A percentile compares a stretch with the other conserved stretches of the same genome.
phyloP scores from a whole-genome alignment of 2,329 filamentous ascomycete genomes.

The Aureobasidium sp. region DNA sequence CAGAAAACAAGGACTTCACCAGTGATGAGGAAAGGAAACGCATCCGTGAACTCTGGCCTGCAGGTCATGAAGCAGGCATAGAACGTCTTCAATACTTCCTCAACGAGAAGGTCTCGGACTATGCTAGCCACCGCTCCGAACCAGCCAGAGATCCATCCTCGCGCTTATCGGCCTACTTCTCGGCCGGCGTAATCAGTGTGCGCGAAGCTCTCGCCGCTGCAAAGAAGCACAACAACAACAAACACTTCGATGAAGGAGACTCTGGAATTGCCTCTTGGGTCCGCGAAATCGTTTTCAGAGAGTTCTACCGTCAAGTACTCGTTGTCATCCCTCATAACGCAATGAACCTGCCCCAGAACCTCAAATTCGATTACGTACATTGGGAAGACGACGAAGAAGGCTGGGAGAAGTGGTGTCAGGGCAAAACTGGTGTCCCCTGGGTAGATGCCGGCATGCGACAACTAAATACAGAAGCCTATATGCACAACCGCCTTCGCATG shows the following conservation, averaged over 20 bases:
- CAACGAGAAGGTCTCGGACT: conserved; percentile 28
- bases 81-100: conserved; percentile 37
- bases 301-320: conserved; percentile 45
- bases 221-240: conserved; percentile 36
- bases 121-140: conserved; percentile 37
- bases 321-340: conserved; percentile 41
- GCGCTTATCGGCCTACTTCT: conserved; percentile 40
- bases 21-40: conserved; percentile 33
- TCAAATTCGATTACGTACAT: conserved; percentile 46
- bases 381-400: conserved; percentile 47
- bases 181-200: conserved; percentile 39
- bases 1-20: conserved; percentile 36
- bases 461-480: conserved; percentile 42
- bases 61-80: conserved; percentile 37
- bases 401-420: conserved; percentile 44
- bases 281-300: conserved; percentile 46
- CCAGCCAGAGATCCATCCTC: conserved; percentile 37
- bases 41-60: conserved; percentile 40
- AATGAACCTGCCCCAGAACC: conserved; percentile 46
- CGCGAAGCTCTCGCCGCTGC: conserved; percentile 40
- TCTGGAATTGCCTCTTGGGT: conserved; percentile 39
- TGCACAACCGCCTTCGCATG: conserved; percentile 49
- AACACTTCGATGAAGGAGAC: conserved; percentile 36
- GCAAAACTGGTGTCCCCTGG: conserved; percentile 42
- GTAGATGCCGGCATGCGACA: conserved; percentile 48